Evolutionary conservation across 2,329 filamentous ascomycete genomes (phyloP).

Genomic region (Talaromyces sp.): DNA sequence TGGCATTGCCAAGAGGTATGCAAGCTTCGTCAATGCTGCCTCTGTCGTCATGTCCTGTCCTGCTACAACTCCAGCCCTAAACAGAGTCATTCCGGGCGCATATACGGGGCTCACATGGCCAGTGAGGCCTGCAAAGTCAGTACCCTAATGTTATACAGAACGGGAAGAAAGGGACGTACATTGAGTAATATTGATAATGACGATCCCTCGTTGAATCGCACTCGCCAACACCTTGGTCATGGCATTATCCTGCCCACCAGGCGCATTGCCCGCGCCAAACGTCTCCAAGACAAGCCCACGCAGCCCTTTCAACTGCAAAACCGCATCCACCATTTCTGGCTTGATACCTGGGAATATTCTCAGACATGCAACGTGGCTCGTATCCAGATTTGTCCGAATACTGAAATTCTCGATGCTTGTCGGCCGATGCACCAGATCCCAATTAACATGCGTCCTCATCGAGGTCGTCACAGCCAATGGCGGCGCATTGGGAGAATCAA

Average conservation of each 20-base stretch:
- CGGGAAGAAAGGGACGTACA: slow-evolving; percentile 55
- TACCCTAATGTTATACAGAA: too few species aligned
- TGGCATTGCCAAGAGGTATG: slow-evolving; percentile 73
- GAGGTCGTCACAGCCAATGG: slow-evolving; percentile 79
- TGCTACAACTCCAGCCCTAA: slow-evolving; percentile 80
- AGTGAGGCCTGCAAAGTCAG: slow-evolving; percentile 45
- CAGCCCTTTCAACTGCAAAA: slow-evolving; percentile 71
- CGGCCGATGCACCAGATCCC: slow-evolving; percentile 72
- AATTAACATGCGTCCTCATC: slow-evolving; percentile 75
- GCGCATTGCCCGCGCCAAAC: slow-evolving; percentile 89
- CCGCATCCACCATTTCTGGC: slow-evolving; percentile 87
- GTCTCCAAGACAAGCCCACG: slow-evolving; percentile 84
- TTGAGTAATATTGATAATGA: slow-evolving; percentile 89
- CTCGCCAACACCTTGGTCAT: slow-evolving; percentile 73
- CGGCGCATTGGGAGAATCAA: slow-evolving; percentile 80
- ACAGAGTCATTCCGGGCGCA: slow-evolving; percentile 72
- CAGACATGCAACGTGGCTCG: slow-evolving; percentile 82
- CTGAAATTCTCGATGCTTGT: slow-evolving; percentile 70
- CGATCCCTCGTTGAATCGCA: slow-evolving; percentile 74
- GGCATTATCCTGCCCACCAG: slow-evolving; percentile 73
- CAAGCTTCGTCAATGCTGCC: slow-evolving; percentile 85
- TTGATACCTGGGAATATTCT: slow-evolving; percentile 90
- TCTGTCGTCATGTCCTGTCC: slow-evolving; percentile 87
- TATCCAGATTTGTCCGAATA: slow-evolving; percentile 73
- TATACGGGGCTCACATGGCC: slow-evolving; percentile 77